A percentile compares a stretch with the other conserved stretches of the same genome.
phyloP scores from a whole-genome alignment of 345 rosid species.

The Acer campestre region DNA sequence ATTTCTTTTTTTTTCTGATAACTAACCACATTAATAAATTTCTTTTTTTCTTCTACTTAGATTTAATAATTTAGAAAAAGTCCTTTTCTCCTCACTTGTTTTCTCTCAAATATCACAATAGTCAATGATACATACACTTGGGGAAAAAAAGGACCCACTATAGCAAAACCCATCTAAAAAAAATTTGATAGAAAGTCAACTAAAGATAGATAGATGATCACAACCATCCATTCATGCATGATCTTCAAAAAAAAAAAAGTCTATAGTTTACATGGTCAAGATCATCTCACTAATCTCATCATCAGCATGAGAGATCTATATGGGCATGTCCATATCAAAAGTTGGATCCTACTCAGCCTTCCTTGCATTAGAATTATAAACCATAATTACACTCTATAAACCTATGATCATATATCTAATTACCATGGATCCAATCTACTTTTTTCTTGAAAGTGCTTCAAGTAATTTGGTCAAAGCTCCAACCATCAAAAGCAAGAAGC shows the following conservation, averaged over 20 bases:
- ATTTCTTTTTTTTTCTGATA: not conserved
- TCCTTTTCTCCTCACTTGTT: not conserved
- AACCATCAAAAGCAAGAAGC: not conserved
- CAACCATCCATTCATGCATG: not conserved
- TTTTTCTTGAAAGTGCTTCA: not conserved
- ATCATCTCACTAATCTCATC: not conserved
- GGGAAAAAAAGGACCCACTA: not conserved
- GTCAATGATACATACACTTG: not conserved
- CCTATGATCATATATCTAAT: conserved; percentile 7
- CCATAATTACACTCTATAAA: conserved; percentile 4
- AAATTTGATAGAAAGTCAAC: conserved; percentile 2
- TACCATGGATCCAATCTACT: not conserved
- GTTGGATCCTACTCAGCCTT: not conserved
- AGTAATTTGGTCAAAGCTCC: not conserved
- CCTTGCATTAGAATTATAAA: conserved; percentile 15
- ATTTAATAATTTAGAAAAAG: not conserved
- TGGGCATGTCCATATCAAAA: not conserved
- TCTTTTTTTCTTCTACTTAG: not conserved
- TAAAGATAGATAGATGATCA: not conserved
- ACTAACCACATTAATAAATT: not conserved
- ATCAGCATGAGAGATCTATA: not conserved
- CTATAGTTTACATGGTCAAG: not conserved
- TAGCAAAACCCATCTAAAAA: not conserved
- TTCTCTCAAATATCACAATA: not conserved
- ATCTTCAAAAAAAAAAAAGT: not conserved